phyloP scores from a whole-genome alignment of 2,329 filamentous ascomycete species.

The Talaromyces sp. region DNA sequence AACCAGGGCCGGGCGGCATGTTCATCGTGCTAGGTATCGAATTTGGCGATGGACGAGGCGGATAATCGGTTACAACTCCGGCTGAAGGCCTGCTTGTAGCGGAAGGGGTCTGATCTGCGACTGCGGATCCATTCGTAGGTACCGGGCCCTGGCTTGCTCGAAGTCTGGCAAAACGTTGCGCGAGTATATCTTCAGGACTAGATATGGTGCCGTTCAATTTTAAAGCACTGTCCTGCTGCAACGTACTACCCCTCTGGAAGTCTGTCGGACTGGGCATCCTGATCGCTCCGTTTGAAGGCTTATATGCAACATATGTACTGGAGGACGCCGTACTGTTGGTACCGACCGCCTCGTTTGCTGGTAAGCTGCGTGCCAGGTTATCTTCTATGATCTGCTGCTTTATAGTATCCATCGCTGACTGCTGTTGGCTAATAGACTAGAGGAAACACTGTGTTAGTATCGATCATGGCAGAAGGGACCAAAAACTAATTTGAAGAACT shows the following conservation, averaged over 20 bases:
- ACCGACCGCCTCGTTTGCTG: constrained; percentile 22
- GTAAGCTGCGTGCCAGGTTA: constrained; percentile 31
- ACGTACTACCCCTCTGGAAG: constrained; percentile 31
- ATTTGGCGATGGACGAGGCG: constrained; percentile 25
- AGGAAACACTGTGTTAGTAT: not conserved
- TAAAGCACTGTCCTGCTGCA: constrained; percentile 25
- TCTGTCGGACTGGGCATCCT: constrained; percentile 43
- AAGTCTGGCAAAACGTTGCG: constrained; percentile 42
- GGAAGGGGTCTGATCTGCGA: constrained; percentile 19
- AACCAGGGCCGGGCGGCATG: constrained; percentile 24
- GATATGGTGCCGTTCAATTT: constrained; percentile 17
- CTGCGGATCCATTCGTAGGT: constrained; percentile 16
- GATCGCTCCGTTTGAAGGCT: constrained; percentile 22
- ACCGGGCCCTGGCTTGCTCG: constrained; percentile 27
- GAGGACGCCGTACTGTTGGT: constrained; percentile 24
- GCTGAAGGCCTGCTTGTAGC: constrained; percentile 18
- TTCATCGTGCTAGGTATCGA: constrained; percentile 23
- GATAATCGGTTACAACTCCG: constrained; percentile 23
- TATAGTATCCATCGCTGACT: constrained; percentile 41
- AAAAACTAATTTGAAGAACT: not conserved
- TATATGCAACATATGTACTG: constrained; percentile 16
- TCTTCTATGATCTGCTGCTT: constrained; percentile 41
- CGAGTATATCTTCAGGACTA: constrained; percentile 35
- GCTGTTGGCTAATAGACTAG: constrained; percentile 40
- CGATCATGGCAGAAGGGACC: not conserved